Conservation (phyloP, 257 asterid species). For the Solanum clarkiae region DNA sequence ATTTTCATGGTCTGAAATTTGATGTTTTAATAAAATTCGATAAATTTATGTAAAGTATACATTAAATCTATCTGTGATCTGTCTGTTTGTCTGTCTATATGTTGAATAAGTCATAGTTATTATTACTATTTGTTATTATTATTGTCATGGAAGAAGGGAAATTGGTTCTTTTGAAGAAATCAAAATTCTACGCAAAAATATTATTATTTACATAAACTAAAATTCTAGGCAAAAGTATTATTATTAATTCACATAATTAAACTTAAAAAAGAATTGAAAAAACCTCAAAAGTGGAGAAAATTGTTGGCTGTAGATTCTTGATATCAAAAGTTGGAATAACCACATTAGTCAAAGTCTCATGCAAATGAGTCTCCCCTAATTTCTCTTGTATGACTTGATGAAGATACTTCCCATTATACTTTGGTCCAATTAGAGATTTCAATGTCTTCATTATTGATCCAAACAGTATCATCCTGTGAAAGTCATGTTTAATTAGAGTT, state of each 20-base stretch:
- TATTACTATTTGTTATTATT: neutral
- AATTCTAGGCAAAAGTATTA: too few species aligned
- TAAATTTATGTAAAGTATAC: neutral
- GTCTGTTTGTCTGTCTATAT: too few species aligned
- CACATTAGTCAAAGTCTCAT: conserved; percentile 10
- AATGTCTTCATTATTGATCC: neutral
- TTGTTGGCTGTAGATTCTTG: conserved; percentile 6
- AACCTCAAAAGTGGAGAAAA: conserved; percentile 20
- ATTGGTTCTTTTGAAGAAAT: neutral
- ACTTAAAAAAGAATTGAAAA: too few species aligned
- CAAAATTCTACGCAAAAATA: neutral
- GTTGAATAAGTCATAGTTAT: neutral
- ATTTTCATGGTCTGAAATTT: too few species aligned
- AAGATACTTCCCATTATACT: conserved; percentile 21
- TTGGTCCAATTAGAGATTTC: conserved; percentile 15
- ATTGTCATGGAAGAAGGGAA: neutral
- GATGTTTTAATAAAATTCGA: neutral
- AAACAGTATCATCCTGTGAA: neutral
- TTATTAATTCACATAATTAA: too few species aligned
- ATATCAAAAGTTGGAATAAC: conserved; percentile 24
- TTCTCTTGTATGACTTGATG: conserved; percentile 7
- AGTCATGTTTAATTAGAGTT: neutral
- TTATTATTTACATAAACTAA: neutral
- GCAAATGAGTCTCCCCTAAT: conserved; percentile 2
- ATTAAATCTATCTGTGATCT: too few species aligned